These are phyloP conservation scores for Capniomyces stellatus DNA, from an alignment of 371 early-diverging fungal genomes.

Conservation along the genomic window DNA sequence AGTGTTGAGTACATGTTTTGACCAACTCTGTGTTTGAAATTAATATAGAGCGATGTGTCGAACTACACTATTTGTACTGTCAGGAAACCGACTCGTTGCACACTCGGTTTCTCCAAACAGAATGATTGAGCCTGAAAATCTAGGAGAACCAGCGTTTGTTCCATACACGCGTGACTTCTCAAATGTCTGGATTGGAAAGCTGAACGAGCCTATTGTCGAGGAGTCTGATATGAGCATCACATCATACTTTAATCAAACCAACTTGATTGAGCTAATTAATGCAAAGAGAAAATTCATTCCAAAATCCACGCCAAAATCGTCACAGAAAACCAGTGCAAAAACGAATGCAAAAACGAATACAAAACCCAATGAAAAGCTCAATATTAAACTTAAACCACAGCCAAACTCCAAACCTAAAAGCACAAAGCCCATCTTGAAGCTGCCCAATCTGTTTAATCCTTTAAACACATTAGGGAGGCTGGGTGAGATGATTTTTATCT, in stretches of 20 bases:
- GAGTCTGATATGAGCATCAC: background rate
- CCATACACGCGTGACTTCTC: slow-evolving; percentile 23
- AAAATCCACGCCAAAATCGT: slow-evolving; percentile 14
- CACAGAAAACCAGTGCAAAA: too few relatives aligned
- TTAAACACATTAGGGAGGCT: slow-evolving; percentile 35
- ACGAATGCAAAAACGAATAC: slow-evolving; percentile 40
- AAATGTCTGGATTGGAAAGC: slow-evolving; percentile 18
- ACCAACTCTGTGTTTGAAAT: background rate
- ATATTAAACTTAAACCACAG: too few relatives aligned
- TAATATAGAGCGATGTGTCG: slow-evolving; percentile 32
- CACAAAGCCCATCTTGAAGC: slow-evolving; percentile 27
- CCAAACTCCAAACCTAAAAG: too few relatives aligned
- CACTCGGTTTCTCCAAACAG: slow-evolving; percentile 46
- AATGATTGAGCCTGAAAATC: slow-evolving; percentile 41
- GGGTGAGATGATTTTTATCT: slow-evolving; percentile 63
- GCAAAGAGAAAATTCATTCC: background rate
- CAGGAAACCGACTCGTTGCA: slow-evolving; percentile 43
- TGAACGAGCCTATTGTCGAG: slow-evolving; percentile 7
- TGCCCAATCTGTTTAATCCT: slow-evolving; percentile 38
- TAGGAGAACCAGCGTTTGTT: slow-evolving; percentile 6
- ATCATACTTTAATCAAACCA: background rate
- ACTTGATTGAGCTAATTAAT: background rate
- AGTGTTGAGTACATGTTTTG: too few relatives aligned
- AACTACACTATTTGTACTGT: slow-evolving; percentile 33
- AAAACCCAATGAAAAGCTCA: too few relatives aligned